Conservation (phyloP, 768 basidiomycete genomes). For the Galerina sulciceps region DNA sequence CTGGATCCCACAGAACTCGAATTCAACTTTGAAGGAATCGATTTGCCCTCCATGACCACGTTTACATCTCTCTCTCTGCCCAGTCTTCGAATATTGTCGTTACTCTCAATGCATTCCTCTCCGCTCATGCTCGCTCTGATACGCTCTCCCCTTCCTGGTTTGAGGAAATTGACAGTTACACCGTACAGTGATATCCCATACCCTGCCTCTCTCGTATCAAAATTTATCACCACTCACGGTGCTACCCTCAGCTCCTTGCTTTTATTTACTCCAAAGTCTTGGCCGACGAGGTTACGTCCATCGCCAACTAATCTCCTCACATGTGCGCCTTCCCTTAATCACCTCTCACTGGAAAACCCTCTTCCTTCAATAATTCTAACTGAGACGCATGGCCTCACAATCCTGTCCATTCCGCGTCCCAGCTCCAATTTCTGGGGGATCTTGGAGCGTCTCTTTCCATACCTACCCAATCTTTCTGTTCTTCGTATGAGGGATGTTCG, state of each 20-base stretch:
- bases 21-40: slow-evolving; percentile 28
- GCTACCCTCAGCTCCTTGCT: slow-evolving; percentile 59
- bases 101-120: slow-evolving; percentile 72
- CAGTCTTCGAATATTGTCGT: slow-evolving; percentile 58
- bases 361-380: slow-evolving; percentile 53
- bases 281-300: slow-evolving; percentile 63
- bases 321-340: slow-evolving; percentile 58
- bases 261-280: slow-evolving; percentile 71
- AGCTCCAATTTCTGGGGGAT: slow-evolving; percentile 57
- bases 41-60: slow-evolving; percentile 31
- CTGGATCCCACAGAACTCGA: slow-evolving; percentile 57
- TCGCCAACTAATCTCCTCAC: slow-evolving; percentile 53
- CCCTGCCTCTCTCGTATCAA: slow-evolving; percentile 58
- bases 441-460: slow-evolving; percentile 59
- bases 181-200: slow-evolving; percentile 73
- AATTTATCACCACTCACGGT: slow-evolving; percentile 67
- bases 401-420: slow-evolving; percentile 80
- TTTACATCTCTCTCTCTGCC: slow-evolving; percentile 57
- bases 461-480: slow-evolving; percentile 57
- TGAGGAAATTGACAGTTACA: slow-evolving; percentile 69
- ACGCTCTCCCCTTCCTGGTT: slow-evolving; percentile 59
- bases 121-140: slow-evolving; percentile 65
- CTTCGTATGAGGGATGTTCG: slow-evolving; percentile 70
- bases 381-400: slow-evolving; percentile 50
- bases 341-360: slow-evolving; percentile 75